Evolutionary conservation across 2,329 filamentous ascomycete species (phyloP), one percentile per base, ranked within the genome.

Genomic region (Hypoxylon sp.): DNA sequence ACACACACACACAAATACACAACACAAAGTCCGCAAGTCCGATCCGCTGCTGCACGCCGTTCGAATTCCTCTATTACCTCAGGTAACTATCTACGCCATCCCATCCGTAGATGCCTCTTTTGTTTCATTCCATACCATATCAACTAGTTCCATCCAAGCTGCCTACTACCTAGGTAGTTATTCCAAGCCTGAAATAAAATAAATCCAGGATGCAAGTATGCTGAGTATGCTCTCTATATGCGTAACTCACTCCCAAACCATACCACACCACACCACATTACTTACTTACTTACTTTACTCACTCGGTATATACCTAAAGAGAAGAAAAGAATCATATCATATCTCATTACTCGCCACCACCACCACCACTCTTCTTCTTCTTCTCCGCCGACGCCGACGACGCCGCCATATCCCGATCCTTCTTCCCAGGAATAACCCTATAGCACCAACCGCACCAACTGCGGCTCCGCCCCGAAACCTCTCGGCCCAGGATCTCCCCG

Each of bases 401-500:
- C 14, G 39, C 26, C 14, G 70, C 75, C 4, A 53, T 51, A 59
- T 80, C 77, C 10, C 72, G 72, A 46, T 88, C 86, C 70, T 81
- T 82, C 44, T 80, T 78, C 1, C 89, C 85, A 0, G 90, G 90
- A 57, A 97, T 88, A 2, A 94, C 90, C 67, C 94, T 85, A 79
- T 86, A 89, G 79, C 95, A 98, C 94, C 95, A 98, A 0, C 92
- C 93, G 79, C 94, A 98, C 93, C 94, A 97, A 77, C 92, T 94
- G 67, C 94, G 86, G 63, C 89, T 84, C 53, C 81, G 80, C 0
- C 93, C 92, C 13, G 83, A 83, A 59, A 90, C 86, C 80, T 98
- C 95, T 24, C 91, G 83, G 14, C 85, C 85, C 26, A 98, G 82
- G 72, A 92, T 91, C 63, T 86, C 85, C 3, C 88, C 89, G 6